Evolutionary conservation across 1,139 yeast genomes (phyloP), one percentile per base, ranked within the genome.

Genomic region (Blastobotrys petasosporus): DNA sequence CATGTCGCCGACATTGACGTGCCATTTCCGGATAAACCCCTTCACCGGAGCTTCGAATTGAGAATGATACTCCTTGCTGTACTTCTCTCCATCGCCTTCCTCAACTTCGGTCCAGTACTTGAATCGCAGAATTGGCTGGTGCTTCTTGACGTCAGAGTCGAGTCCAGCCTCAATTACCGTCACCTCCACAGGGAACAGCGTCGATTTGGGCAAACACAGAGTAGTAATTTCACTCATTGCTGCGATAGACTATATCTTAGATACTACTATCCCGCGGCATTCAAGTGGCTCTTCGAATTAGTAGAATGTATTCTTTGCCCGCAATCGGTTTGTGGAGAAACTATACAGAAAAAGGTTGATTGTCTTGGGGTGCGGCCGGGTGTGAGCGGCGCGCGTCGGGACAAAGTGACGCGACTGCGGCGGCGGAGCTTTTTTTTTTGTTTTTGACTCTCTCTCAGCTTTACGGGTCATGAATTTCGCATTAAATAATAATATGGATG

Each of bases 21-120:
- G 61, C 54, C 88, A 68, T 12, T 68, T 60, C 13, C 69, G 66
- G 2, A 90, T 65, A 32, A 71, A 70, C 0, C 98, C 98, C 50
- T 79, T 85, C 32, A 87, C 75, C 1, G 97, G 97, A 35, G 83
- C 75, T 61, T 90, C 97, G 61, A 80, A 88, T 3, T 84, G 74
- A 12, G 66, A 66, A 47, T 65, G 63, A 50, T 69, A 66, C 52
- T 68, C 71, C 38, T 61, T 61, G 32, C 53, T 56, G 2, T 65
- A 66, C 39, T 53, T 54, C 15, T 54, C 54, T 31, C 53, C 61
- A 16, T 58, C 63, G 69, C 75, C 60, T 68, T 63, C 69, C 37
- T 64, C 65, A 11, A 64, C 67, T 29, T 52, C 59, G 56, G 80
- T 85, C 79, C 82, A 78, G 62, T 82, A 84, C 58, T 76, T 77